Percentiles rank a stretch among this genome's conserved stretches.
Conservation (phyloP, 2,329 filamentous ascomycete genomes). For the Pestalotiopsis sp. region DNA sequence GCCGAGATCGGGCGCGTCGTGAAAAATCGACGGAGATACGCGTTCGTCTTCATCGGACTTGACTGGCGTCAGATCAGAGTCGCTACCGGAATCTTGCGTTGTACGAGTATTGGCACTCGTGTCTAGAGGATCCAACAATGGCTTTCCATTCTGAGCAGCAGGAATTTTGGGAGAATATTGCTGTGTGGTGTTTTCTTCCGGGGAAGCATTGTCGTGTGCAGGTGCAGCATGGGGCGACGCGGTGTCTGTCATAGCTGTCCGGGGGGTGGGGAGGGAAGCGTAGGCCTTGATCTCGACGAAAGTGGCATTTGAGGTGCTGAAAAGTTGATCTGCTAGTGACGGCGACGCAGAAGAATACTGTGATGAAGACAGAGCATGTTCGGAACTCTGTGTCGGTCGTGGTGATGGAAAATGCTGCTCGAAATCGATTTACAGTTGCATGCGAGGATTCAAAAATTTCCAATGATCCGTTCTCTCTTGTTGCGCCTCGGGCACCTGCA, state of each 20-base stretch:
- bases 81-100: slow-evolving; percentile 7
- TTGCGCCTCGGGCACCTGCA: background rate
- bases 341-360: slow-evolving; percentile 42
- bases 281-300: slow-evolving; percentile 57
- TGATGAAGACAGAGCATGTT: slow-evolving; percentile 58
- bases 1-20: slow-evolving; percentile 27
- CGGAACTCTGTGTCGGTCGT: slow-evolving; percentile 49
- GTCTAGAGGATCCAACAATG: slow-evolving; percentile 1
- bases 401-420: slow-evolving; percentile 45
- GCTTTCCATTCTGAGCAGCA: background rate
- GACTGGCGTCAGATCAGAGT: slow-evolving; percentile 19
- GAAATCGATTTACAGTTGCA: slow-evolving; percentile 40
- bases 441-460: slow-evolving; percentile 28
- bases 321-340: slow-evolving; percentile 58
- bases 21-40: slow-evolving; percentile 15
- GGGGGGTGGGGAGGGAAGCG: slow-evolving; percentile 42
- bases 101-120: background rate
- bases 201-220: slow-evolving; percentile 31
- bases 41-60: slow-evolving; percentile 24
- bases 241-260: slow-evolving; percentile 61
- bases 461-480: background rate
- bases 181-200: background rate
- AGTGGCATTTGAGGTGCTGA: slow-evolving; percentile 59
- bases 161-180: background rate
- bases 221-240: slow-evolving; percentile 56